Conservation (phyloP, 2,329 filamentous ascomycete species). For the Helicocarpus griseus region DNA sequence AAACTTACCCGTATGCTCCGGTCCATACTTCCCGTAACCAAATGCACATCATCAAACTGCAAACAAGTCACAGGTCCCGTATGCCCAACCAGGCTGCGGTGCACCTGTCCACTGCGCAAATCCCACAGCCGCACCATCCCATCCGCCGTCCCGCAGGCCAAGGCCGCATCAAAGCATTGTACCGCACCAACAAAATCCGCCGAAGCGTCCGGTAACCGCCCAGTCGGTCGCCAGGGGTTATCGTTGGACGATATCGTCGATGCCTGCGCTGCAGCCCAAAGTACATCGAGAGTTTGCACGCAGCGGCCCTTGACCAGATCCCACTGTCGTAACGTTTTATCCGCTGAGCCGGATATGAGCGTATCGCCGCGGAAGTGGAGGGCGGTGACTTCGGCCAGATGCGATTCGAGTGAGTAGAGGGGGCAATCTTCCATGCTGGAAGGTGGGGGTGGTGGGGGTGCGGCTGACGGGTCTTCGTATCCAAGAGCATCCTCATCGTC, state of each 20-base stretch:
- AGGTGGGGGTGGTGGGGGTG: constrained; percentile 56
- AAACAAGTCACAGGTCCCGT: constrained; percentile 89
- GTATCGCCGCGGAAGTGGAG: constrained; percentile 83
- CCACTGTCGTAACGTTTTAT: constrained; percentile 97
- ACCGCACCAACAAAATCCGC: constrained; percentile 91
- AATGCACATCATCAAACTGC: constrained; percentile 91
- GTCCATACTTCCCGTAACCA: constrained; percentile 88
- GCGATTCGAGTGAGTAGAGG: constrained; percentile 77
- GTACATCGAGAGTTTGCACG: constrained; percentile 91
- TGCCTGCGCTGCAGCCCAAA: constrained; percentile 93
- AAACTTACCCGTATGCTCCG: constrained; percentile 79
- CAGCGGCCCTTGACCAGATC: constrained; percentile 95
- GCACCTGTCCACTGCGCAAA: constrained; percentile 91
- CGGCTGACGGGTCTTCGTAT: constrained; percentile 57
- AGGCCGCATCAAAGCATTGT: constrained; percentile 89
- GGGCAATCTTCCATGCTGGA: constrained; percentile 84
- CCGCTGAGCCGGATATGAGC: constrained; percentile 87
- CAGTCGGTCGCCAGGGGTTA: constrained; percentile 61
- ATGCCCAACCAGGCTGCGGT: constrained; percentile 88
- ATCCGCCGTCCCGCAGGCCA: constrained; percentile 93
- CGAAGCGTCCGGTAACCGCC: constrained; percentile 52
- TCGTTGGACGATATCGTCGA: constrained; percentile 53
- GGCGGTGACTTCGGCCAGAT: constrained; percentile 90
- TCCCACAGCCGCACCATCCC: constrained; percentile 97
- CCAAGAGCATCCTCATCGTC: constrained; percentile 52